Evolutionary conservation across 805 yeast species (phyloP).

Genomic region (Candida lessepsii): DNA sequence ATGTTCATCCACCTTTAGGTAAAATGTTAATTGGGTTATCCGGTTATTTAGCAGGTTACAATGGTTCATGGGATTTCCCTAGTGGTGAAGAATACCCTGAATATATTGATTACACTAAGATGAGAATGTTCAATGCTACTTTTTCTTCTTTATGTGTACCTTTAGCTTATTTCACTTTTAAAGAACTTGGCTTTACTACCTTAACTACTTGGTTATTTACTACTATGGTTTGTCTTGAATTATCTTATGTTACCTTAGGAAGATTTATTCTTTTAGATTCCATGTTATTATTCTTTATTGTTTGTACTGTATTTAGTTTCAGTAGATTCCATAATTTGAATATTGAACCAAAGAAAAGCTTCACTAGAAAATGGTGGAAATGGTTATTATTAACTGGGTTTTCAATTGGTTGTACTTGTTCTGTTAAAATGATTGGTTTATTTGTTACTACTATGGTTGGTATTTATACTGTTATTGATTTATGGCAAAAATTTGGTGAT

Average conservation of each 20-base stretch:
- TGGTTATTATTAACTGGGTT: constrained; percentile 87
- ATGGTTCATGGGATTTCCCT: constrained; percentile 72
- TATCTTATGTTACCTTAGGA: constrained; percentile 66
- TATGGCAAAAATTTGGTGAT: constrained; percentile 84
- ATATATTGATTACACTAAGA: constrained; percentile 54
- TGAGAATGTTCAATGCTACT: constrained; percentile 71
- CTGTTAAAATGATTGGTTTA: constrained; percentile 96
- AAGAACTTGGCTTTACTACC: constrained; percentile 50
- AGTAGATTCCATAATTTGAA: constrained; percentile 67
- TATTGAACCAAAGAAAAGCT: constrained; percentile 40
- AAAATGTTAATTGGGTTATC: constrained; percentile 77
- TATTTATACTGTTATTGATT: constrained; percentile 79
- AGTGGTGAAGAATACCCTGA: constrained; percentile 67
- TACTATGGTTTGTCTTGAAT: constrained; percentile 63
- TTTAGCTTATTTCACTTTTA: constrained; percentile 67
- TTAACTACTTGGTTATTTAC: constrained; percentile 60
- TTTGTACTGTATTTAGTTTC: constrained; percentile 73
- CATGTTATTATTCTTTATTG: constrained; percentile 72
- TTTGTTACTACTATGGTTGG: constrained; percentile 89
- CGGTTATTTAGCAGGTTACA: constrained; percentile 79
- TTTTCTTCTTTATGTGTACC: constrained; percentile 70
- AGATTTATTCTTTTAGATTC: constrained; percentile 77
- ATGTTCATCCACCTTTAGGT: constrained; percentile 87
- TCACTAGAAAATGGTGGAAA: constrained; percentile 86
- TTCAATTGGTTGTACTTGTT: constrained; percentile 83